Evolutionary conservation across 148 eudicot genomes (phyloP), one percentile per base, ranked within the genome.

Genomic region (Silene conica): DNA sequence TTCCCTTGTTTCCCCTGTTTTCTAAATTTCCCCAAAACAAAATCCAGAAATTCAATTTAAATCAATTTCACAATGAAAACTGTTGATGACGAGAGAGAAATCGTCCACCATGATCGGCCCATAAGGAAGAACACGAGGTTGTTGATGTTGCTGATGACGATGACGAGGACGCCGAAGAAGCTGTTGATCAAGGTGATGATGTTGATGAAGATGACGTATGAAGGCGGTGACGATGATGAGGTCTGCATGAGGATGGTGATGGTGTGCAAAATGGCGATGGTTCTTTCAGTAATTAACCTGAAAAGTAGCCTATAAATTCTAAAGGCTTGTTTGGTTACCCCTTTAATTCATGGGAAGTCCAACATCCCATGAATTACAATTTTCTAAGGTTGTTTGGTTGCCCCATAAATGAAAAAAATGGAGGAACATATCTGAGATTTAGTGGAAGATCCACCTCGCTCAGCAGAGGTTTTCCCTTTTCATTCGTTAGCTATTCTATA

Each of bases 11-110:
- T 67, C 78, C 63, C 69, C 70, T 65, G 61, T 72, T 78, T 20
- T 58, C 18, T 62, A 63, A 48, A 41, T 58, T 64, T 73, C 70
- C 56, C 58, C 28, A 52, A 63, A 73, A 60, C 66, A 28, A 63
- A 45, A 21, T 28, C 31, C 31, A 28, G 31, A 28, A 28, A 1
- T 28, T 3, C 31, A 1, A 19, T 20, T 21, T n/a, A 28, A 62
- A 62, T 21, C 18, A 22, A 48, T 48, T 61, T 8, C 21, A 73
- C 58, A 58, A 79, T 81, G 86, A 71, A 64, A 80, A 65, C 71
- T n/a, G 67, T 78, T 56, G 82, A 78, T 50, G 82, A 83, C 20
- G 86, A 78, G 68, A 74, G 73, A 58, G 86, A 83, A 80, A 66
- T 80, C 13, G 73, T 6, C 25, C 13, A 55, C 34, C 19, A 4